phyloP scores from a whole-genome alignment of 495 filamentous ascomycete genomes.

The Penicillium antarcticum region DNA sequence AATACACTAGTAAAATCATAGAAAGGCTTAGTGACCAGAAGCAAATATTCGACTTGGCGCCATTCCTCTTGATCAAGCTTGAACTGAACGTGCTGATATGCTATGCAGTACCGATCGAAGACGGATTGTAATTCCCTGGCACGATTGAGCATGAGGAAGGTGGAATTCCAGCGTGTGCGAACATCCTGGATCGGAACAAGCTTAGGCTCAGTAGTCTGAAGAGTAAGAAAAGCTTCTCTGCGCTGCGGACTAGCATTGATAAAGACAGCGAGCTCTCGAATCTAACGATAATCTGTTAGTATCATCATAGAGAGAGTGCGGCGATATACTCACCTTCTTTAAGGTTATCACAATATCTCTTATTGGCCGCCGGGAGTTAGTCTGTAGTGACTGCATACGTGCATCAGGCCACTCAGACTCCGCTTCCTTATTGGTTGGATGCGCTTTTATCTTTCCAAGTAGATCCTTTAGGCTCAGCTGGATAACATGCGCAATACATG shows the following conservation, averaged over 20 bases:
- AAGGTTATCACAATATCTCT: conserved; percentile 6
- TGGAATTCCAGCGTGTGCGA: neutral
- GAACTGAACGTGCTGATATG: conserved; percentile 7
- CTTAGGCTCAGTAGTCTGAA: conserved; percentile 7
- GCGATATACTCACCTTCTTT: conserved; percentile 5
- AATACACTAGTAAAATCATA: conserved; percentile 4
- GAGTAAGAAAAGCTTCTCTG: conserved; percentile 5
- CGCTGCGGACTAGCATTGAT: conserved; percentile 15
- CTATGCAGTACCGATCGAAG: conserved; percentile 4
- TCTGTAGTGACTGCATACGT: neutral
- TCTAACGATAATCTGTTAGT: neutral
- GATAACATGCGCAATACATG: conserved; percentile 12
- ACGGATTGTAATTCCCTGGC: conserved; percentile 1
- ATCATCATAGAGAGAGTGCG: neutral
- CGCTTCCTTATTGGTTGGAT: conserved; percentile 1
- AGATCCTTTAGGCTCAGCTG: conserved; percentile 14
- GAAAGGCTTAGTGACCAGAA: conserved; percentile 2
- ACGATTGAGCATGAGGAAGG: conserved; percentile 8
- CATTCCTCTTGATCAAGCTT: conserved; percentile 5
- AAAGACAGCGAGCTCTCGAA: conserved; percentile 6
- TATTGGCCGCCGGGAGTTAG: neutral
- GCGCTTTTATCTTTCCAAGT: conserved; percentile 6
- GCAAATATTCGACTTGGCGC: conserved; percentile 12
- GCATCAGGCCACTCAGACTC: conserved; percentile 9
- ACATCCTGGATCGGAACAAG: conserved; percentile 16